Evolutionary conservation across 2,329 filamentous ascomycete species (phyloP), one percentile per base, ranked within the genome.

Genomic region (Macroventuria anomochaeta): DNA sequence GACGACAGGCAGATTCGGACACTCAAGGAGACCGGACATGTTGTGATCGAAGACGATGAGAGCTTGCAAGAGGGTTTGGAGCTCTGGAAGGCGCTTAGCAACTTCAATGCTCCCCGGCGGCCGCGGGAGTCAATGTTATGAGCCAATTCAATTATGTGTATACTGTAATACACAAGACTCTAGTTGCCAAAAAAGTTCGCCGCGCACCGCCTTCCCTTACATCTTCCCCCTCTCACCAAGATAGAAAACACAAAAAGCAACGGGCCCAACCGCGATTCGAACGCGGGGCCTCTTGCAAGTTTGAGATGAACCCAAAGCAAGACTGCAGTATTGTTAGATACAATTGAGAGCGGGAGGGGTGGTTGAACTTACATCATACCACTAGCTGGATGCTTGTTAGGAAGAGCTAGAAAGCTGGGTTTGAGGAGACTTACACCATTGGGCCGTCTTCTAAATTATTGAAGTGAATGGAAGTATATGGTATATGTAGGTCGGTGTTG

Each of bases 11-110:
- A 78, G 36, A 67, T 83, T 49, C 69, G 80, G 47, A 76, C 76
- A 33, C 57, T 84, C 49, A 78, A 73, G 48, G 60, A 62, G 0
- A 75, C 82, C 67, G 82, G 82, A 0, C 64, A 50, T 10, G 75
- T 83, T 5, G 76, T 75, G 43, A 70, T 80, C 46, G 78, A 79
- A 69, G 61, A 72, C 11, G 83, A 85, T 65, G 66, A 61, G 40
- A 52, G 72, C 48, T 79, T 81, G 73, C 75, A 80, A 3, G 74
- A 79, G 33, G 80, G 79, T 0, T 52, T 83, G 17, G 62, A 68
- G 39, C 72, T 82, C 2, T 85, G 83, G 82, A 67, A 77, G 38
- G 59, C 68, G 0, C 56, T 80, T 53, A 65, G 63, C 50, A 56
- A 53, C 17, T 65, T 57, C 4, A 64, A 67, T 18, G 55, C 49